Percentiles rank a stretch among this genome's conserved stretches.
These are phyloP conservation scores for Acidomyces sp. DNA, from an alignment of 495 filamentous ascomycete species.

Conservation along the genomic window DNA sequence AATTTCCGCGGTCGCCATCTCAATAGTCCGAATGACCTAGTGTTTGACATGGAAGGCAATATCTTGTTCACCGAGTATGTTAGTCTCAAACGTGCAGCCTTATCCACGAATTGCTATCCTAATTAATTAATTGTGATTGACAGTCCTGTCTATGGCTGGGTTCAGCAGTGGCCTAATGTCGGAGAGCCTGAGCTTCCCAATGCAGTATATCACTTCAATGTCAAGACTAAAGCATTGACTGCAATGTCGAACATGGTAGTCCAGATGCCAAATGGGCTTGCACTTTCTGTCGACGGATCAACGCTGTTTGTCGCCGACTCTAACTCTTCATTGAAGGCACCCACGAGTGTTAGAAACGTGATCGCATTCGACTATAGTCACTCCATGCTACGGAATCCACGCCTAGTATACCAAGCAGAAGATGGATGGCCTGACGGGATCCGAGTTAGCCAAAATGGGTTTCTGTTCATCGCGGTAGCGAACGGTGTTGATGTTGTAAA, in stretches of 20 bases:
- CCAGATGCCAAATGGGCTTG: conserved; percentile 7
- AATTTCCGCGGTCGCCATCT: conserved; percentile 10
- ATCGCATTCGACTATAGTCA: conserved; percentile 3
- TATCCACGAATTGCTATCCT: too few relatives aligned
- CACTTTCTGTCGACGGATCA: conserved; percentile 4
- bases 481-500: conserved; percentile 12
- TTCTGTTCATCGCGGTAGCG: conserved; percentile 4
- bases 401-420: conserved; percentile 9
- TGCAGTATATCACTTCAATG: conserved; percentile 11
- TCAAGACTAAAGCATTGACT: background rate
- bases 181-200: conserved; percentile 8
- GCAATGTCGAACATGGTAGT: conserved; percentile 7
- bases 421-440: conserved; percentile 11
- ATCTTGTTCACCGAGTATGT: conserved; percentile 15
- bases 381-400: background rate
- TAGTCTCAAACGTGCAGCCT: too few relatives aligned
- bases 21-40: conserved; percentile 12
- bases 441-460: conserved; percentile 2
- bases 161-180: conserved; percentile 1
- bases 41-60: conserved; percentile 3
- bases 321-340: background rate
- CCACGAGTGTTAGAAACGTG: conserved; percentile 7
- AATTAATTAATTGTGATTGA: too few relatives aligned
- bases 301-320: conserved; percentile 10
- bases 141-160: conserved; percentile 5